Percentiles rank a stretch among this genome's conserved stretches.
Evolutionary conservation across 768 basidiomycete species (phyloP).

Genomic region (Boletellus sp.): DNA sequence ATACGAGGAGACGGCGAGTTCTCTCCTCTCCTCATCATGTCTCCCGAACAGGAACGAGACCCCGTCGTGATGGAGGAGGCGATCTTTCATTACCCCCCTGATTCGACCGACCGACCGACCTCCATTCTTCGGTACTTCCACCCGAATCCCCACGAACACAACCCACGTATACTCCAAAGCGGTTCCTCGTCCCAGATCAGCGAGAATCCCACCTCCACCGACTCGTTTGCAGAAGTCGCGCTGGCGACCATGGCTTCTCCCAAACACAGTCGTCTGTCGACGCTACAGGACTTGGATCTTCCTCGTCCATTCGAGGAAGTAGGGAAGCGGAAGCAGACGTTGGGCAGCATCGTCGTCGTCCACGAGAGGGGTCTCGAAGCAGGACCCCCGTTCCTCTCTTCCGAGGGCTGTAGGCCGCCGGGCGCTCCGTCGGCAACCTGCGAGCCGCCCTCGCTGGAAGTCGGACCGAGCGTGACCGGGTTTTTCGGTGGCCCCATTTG

Average conservation of each 20-base stretch:
- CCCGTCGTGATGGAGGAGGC: conserved; percentile 1
- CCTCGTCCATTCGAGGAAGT: conserved; percentile 21
- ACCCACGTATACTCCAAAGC: conserved; percentile 1
- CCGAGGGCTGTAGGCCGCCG: background rate
- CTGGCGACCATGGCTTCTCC: conserved; percentile 4
- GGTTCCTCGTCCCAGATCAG: background rate
- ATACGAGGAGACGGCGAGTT: conserved; percentile 13
- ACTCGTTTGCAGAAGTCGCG: conserved; percentile 19
- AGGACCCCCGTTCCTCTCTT: conserved; percentile 4
- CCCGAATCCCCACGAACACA: background rate
- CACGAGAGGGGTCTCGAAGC: conserved; percentile 19
- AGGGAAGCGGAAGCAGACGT: background rate
- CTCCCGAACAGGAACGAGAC: conserved; percentile 5
- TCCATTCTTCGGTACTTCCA: conserved; percentile 2
- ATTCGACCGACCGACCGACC: background rate
- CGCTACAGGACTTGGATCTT: conserved; percentile 13
- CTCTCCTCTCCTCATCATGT: conserved; percentile 21
- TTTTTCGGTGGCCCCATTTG: conserved; percentile 14
- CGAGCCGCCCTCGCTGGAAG: conserved; percentile 1
- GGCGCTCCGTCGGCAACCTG: background rate
- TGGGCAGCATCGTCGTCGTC: background rate
- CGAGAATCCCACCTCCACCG: conserved; percentile 8
- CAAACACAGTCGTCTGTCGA: conserved; percentile 9
- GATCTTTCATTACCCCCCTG: background rate
- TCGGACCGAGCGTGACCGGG: background rate